These are phyloP conservation scores for Cercis canadensis DNA, from an alignment of 306 rosid species.

Conservation along the genomic window DNA sequence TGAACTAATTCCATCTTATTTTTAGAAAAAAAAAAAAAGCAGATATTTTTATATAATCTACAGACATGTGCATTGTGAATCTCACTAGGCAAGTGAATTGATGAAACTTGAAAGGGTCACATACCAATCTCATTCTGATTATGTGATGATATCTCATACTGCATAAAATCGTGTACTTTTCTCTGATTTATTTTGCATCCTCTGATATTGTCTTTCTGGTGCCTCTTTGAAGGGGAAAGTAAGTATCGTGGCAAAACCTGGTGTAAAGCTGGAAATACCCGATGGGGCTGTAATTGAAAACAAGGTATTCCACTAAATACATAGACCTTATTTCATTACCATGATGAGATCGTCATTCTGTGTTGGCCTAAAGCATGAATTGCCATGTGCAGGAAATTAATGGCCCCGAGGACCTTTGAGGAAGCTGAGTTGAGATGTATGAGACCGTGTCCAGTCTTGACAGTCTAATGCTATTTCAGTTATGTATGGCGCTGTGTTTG, in stretches of 20 bases:
- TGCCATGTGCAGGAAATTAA: constrained; percentile 63
- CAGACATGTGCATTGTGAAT: background rate
- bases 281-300: constrained; percentile 60
- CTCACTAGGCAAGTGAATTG: background rate
- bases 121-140: background rate
- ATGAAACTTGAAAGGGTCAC: background rate
- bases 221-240: constrained; percentile 69
- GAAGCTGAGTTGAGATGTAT: constrained; percentile 23
- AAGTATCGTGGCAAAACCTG: constrained; percentile 59
- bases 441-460: constrained; percentile 23
- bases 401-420: constrained; percentile 74
- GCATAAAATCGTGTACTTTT: background rate
- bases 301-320: constrained; percentile 58
- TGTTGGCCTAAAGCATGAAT: constrained; percentile 6
- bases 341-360: background rate
- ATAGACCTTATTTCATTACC: constrained; percentile 1
- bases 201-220: constrained; percentile 32
- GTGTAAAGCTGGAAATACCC: constrained; percentile 74
- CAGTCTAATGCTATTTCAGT: constrained; percentile 7
- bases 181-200: background rate
- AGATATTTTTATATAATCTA: too few species aligned
- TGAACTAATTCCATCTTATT: too few species aligned
- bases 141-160: background rate
- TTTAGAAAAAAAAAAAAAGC: too few species aligned
- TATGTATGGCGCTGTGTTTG: constrained; percentile 27